These are phyloP conservation scores for Leptographium lundbergii DNA, from an alignment of 2,329 filamentous ascomycete species.

Conservation along the genomic window DNA sequence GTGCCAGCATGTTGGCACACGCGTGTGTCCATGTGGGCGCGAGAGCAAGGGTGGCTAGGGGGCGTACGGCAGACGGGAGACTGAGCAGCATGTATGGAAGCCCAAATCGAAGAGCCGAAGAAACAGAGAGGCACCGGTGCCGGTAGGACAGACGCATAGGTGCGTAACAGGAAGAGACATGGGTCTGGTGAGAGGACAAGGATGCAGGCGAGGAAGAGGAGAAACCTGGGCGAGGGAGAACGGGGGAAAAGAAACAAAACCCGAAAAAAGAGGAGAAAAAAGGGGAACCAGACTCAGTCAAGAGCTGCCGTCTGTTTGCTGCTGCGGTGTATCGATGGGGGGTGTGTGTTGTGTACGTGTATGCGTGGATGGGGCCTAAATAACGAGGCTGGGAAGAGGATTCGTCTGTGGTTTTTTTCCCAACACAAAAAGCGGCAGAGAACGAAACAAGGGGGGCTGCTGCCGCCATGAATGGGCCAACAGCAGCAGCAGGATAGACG, in stretches of 20 bases:
- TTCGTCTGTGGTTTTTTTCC: not conserved
- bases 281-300: too few relatives aligned
- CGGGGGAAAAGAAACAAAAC: too few relatives aligned
- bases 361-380: not conserved
- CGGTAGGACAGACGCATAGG: not conserved
- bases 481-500: too few relatives aligned
- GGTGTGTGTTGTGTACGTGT: not conserved
- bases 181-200: not conserved
- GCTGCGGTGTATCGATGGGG: too few relatives aligned
- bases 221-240: too few relatives aligned
- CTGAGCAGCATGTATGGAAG: slow-evolving; percentile 8
- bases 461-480: not conserved
- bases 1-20: too few relatives aligned
- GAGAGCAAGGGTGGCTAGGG: not conserved
- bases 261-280: not conserved
- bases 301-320: too few relatives aligned
- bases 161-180: not conserved
- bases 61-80: not conserved
- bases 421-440: not conserved
- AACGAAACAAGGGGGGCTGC: not conserved
- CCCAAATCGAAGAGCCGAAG: slow-evolving; percentile 3
- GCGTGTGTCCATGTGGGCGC: too few relatives aligned
- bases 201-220: not conserved
- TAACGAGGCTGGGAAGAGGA: not conserved
- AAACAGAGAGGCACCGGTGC: not conserved